These are phyloP conservation scores for Gleditsia sinensis DNA, from an alignment of 306 rosid genomes.

Conservation along the genomic window DNA sequence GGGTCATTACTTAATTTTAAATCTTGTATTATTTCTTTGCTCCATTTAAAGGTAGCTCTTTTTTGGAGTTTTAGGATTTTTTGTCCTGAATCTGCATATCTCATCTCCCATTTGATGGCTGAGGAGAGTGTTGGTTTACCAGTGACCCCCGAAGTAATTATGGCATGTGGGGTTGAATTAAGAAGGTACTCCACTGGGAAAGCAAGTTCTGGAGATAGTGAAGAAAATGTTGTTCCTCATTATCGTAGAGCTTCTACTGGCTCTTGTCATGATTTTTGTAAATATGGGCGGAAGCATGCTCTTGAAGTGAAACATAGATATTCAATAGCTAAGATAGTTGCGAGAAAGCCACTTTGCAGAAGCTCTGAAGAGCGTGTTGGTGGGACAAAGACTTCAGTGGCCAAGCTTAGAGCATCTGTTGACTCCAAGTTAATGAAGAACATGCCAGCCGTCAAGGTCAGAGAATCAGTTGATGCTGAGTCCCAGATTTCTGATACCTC, in stretches of 20 bases:
- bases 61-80: slow-evolving; percentile 54
- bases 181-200: slow-evolving; percentile 63
- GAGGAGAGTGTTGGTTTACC: slow-evolving; percentile 44
- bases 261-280: slow-evolving; percentile 93
- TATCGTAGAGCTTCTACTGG: slow-evolving; percentile 85
- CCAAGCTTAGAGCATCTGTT: slow-evolving; percentile 35
- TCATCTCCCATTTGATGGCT: slow-evolving; percentile 51
- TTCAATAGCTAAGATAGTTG: slow-evolving; percentile 41
- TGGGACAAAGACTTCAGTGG: slow-evolving; percentile 28
- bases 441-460: slow-evolving; percentile 34
- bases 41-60: slow-evolving; percentile 18
- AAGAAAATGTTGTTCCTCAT: slow-evolving; percentile 49
- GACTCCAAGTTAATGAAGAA: slow-evolving; percentile 41
- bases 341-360: slow-evolving; percentile 37
- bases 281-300: slow-evolving; percentile 60
- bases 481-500: slow-evolving; percentile 32
- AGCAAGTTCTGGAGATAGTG: slow-evolving; percentile 37
- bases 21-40: slow-evolving; percentile 2
- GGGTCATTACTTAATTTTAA: neutral
- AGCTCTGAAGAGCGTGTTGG: slow-evolving; percentile 36
- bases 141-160: slow-evolving; percentile 32
- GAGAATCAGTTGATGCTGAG: slow-evolving; percentile 25
- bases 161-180: slow-evolving; percentile 34
- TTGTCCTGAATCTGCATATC: slow-evolving; percentile 19
- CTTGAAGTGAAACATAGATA: slow-evolving; percentile 45